A percentile compares a stretch with the other conserved stretches of the same genome.
Evolutionary conservation across 2,329 filamentous ascomycete genomes (phyloP).

Genomic region (Onygenales sp.): DNA sequence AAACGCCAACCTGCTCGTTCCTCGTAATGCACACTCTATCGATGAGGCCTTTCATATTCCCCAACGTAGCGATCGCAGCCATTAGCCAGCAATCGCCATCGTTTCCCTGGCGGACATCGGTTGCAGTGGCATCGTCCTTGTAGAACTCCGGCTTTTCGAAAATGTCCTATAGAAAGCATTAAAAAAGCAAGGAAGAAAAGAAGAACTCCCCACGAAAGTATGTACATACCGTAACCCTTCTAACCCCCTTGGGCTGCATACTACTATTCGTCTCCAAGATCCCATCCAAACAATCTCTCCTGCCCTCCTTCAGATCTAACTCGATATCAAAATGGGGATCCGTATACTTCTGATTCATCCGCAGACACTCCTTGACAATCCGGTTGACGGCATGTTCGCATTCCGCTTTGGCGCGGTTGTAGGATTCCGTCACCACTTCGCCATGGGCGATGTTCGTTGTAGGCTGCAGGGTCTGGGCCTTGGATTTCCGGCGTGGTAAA

Average conservation of each 20-base stretch:
- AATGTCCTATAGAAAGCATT: slow-evolving; percentile 48
- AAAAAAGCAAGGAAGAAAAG: neutral
- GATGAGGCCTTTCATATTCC: slow-evolving; percentile 62
- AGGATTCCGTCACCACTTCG: slow-evolving; percentile 55
- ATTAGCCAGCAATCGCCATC: slow-evolving; percentile 83
- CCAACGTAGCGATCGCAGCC: slow-evolving; percentile 67
- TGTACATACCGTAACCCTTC: slow-evolving; percentile 53
- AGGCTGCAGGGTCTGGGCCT: slow-evolving; percentile 53
- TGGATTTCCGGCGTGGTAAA: slow-evolving; percentile 48
- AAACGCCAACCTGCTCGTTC: slow-evolving; percentile 66
- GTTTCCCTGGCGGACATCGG: slow-evolving; percentile 68
- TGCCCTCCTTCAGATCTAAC: slow-evolving; percentile 56
- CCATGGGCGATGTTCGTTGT: slow-evolving; percentile 47
- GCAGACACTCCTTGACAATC: slow-evolving; percentile 55
- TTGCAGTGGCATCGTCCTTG: slow-evolving; percentile 64
- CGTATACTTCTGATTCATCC: slow-evolving; percentile 75
- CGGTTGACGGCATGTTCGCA: slow-evolving; percentile 54
- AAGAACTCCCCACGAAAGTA: slow-evolving; percentile 7
- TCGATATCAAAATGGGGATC: slow-evolving; percentile 85
- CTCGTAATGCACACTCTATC: slow-evolving; percentile 64
- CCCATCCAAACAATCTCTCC: slow-evolving; percentile 43
- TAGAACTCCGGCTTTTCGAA: slow-evolving; percentile 71
- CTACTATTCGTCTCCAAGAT: slow-evolving; percentile 27
- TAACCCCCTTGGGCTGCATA: slow-evolving; percentile 60
- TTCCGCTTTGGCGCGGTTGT: slow-evolving; percentile 60